Evolutionary conservation across 2,329 filamentous ascomycete genomes (phyloP), one percentile per base, ranked within the genome.

Genomic region (Pseudomassariella vexata): DNA sequence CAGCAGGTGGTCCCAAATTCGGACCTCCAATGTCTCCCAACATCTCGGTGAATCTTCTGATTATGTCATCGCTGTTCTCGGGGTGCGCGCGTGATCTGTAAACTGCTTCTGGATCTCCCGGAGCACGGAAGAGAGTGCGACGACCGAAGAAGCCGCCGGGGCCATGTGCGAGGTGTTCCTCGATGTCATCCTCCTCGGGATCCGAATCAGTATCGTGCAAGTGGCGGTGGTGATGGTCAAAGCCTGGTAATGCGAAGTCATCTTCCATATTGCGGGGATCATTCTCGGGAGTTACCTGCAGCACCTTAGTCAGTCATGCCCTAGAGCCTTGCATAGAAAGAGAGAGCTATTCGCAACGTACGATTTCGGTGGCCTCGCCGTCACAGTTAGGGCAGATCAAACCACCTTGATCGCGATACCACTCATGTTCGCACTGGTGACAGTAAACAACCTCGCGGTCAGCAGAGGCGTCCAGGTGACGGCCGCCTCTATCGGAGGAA

Each of bases 311-410:
- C 23, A n/a, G n/a, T n/a, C n/a, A n/a, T n/a, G n/a, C n/a, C n/a
- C n/a, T n/a, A n/a, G n/a, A n/a, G n/a, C n/a, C n/a, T n/a, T n/a
- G n/a, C n/a, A n/a, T n/a, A 30, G 33, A 7, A 11, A 11, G 10
- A 19, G 35, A 49, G 21, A 52, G 48, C 23, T 25, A 32, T 31
- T 9, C 2, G 5, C 4, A 15, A 68, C 82, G 52, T 66, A 94
- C 89, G 47, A 96, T 87, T 62, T 98, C 89, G 11, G 79, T 86
- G 44, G 86, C 80, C 14, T 94, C 86, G 22, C 79, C 78, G 4
- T 70, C 55, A 54, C 92, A 98, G n/a, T 64, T 58, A 11, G 88
- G 87, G 53, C 92, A 98, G 11, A 62, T 64, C 40, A 94, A 61
- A 17, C 62, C 79, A 43, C 73, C 68, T 41, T 83, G 73, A 38